phyloP scores from a whole-genome alignment of 768 basidiomycete species.

The Rhodotorula paludigena region DNA sequence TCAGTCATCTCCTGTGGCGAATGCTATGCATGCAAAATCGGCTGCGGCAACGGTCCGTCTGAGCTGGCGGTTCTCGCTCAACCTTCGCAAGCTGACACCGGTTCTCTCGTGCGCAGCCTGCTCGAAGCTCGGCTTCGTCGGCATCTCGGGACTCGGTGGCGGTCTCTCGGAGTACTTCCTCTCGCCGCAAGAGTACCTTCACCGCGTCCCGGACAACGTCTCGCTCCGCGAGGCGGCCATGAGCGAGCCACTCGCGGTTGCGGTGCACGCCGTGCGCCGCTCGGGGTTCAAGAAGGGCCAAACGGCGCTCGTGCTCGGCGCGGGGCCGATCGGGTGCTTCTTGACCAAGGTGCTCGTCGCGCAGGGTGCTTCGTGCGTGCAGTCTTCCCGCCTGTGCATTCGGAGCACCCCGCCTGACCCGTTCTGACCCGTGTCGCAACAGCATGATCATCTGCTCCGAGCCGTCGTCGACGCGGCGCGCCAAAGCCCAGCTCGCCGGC shows the following conservation, averaged over 20 bases:
- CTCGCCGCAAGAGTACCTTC: constrained; percentile 46
- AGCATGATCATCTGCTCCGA: constrained; percentile 51
- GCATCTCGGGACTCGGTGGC: constrained; percentile 43
- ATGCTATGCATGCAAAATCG: constrained; percentile 47
- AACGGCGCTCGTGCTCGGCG: constrained; percentile 51
- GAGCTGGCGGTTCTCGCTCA: not conserved
- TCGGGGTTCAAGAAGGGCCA: constrained; percentile 50
- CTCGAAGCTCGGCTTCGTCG: constrained; percentile 33
- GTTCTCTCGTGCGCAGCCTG: constrained; percentile 9
- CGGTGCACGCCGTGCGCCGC: constrained; percentile 52
- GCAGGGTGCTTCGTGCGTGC: constrained; percentile 40
- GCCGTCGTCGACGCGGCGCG: constrained; percentile 49
- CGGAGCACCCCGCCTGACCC: not conserved
- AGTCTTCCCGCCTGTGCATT: constrained; percentile 36
- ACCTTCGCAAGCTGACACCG: not conserved
- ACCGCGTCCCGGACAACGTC: constrained; percentile 49
- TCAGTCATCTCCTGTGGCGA: constrained; percentile 50
- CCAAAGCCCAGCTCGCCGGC: constrained; percentile 48
- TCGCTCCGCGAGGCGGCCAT: constrained; percentile 52
- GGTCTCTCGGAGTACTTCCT: constrained; percentile 53
- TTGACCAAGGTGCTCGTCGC: constrained; percentile 50
- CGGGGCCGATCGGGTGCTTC: constrained; percentile 49
- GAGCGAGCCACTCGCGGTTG: constrained; percentile 54
- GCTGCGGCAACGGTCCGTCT: constrained; percentile 22
- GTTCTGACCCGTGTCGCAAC: not conserved